These are phyloP conservation scores for Calonectria pteridis DNA, from an alignment of 2,329 filamentous ascomycete species.

Conservation along the genomic window DNA sequence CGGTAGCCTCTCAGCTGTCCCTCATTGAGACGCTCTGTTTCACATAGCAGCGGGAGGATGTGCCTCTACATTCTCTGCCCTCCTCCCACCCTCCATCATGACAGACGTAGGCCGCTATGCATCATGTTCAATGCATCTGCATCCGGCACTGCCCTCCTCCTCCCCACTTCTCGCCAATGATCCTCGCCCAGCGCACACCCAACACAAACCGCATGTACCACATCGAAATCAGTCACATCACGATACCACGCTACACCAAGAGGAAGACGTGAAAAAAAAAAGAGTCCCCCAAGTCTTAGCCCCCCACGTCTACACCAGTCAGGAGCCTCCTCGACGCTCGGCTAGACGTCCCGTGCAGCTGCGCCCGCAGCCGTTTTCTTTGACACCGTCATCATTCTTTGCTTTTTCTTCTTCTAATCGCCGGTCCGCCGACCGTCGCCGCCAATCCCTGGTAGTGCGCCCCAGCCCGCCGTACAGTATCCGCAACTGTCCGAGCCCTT, in stretches of 20 bases:
- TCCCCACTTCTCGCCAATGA: conserved; percentile 29
- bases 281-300: conserved; percentile 9
- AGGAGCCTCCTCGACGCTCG: not conserved
- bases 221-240: conserved; percentile 10
- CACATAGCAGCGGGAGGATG: not conserved
- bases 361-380: conserved; percentile 14
- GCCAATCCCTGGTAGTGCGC: not conserved
- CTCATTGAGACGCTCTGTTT: conserved; percentile 1
- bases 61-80: not conserved
- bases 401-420: conserved; percentile 9
- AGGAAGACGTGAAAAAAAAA: not conserved
- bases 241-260: conserved; percentile 19
- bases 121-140: conserved; percentile 6
- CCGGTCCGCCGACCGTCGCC: not conserved
- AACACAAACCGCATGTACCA: conserved; percentile 6
- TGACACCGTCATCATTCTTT: not conserved
- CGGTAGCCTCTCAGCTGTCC: not conserved
- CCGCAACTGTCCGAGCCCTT: conserved; percentile 3
- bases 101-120: not conserved
- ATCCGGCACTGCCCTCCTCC: conserved; percentile 16
- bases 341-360: conserved; percentile 1
- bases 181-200: conserved; percentile 16
- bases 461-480: conserved; percentile 7
- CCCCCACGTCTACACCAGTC: not conserved
- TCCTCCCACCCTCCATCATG: not conserved